These are phyloP conservation scores for Pyrrhoderma noxium DNA, from an alignment of 1,284 basidiomycete species.

Conservation along the genomic window DNA sequence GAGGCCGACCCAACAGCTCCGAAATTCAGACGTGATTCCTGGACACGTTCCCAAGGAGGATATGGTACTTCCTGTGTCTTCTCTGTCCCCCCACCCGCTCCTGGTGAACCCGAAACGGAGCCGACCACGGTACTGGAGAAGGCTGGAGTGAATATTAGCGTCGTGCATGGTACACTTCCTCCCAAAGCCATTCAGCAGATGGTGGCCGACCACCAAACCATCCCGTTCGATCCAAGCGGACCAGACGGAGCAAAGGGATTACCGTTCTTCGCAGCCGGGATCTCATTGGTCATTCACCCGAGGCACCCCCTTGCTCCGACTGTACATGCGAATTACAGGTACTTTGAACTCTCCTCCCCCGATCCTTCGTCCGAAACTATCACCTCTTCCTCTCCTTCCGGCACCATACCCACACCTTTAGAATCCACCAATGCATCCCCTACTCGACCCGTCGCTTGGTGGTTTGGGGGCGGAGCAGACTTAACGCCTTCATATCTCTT, in stretches of 20 bases:
- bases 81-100: constrained; percentile 45
- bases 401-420: no score
- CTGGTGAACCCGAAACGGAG: constrained; percentile 21
- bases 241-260: constrained; percentile 42
- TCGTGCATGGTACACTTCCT: constrained; percentile 86
- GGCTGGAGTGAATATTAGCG: constrained; percentile 92
- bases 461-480: constrained; percentile 98
- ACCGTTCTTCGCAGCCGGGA: constrained; percentile 91
- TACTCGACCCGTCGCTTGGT: constrained; percentile 68
- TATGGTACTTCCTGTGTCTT: constrained; percentile 87
- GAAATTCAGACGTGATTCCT: constrained; percentile 81
- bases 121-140: constrained; percentile 76
- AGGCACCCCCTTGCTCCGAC: constrained; percentile 88
- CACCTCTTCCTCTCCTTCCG: no score
- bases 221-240: constrained; percentile 53
- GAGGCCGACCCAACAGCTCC: constrained; percentile 66
- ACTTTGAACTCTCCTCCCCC: constrained; percentile 83
- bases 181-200: constrained; percentile 90
- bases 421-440: constrained; percentile 23
- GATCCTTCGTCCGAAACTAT: no score
- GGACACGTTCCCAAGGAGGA: constrained; percentile 82
- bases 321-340: constrained; percentile 96
- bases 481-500: constrained; percentile 93
- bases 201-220: constrained; percentile 82
- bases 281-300: constrained; percentile 91